Base-by-base conservation (phyloP, 495 filamentous ascomycete genomes). In the Hypoxylon fuscum region DNA sequence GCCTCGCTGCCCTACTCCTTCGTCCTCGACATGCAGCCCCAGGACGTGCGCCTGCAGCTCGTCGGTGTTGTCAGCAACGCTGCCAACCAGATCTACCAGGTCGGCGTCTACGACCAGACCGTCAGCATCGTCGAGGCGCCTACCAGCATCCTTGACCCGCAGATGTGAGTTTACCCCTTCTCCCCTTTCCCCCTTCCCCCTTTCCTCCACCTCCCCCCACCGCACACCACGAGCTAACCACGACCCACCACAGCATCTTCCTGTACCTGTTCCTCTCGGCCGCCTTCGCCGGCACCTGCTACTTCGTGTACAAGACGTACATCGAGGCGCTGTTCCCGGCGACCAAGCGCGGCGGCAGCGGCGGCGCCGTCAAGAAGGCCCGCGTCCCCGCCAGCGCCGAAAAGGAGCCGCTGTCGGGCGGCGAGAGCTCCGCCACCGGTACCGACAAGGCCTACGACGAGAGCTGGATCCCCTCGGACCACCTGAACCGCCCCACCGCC, bases 241-340 rank as follows among this genome's bases (percentile, higher is more conserved):
- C 5, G 1, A n/a, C n/a, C 46, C 17, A 5, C 15, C 32, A 32
- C 59, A 96, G 93, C 67, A 90, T 97, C 77, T 98, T 98, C 87
- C 88, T 98, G 56, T 98, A 98, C 81, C 86, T 96, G 74, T 86
- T 98, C 82, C 92, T 98, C 64, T 76, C 86, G 52, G 85, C 83
- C 54, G 84, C 80, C 69, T 93, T 96, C 72, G 85, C 72, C 63
- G 92, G 88, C 53, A 90, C 89, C 37, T 80, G 87, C 74, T 97
- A 95, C 85, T 97, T 96, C 75, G 93, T 97, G 78, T 98, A 98
- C 83, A 95, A 87, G 75, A 96, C 94, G 71, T 98, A 93, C 91
- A 85, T 98, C 77, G 89, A 92, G 45, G 87, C 92, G n/a, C 88
- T 98, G 70, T 96, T 97, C 85, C 95, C 95, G 22, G 92, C 97